Conservation (phyloP, 2,329 filamentous ascomycete species). For the Tolypocladium amazonense region DNA sequence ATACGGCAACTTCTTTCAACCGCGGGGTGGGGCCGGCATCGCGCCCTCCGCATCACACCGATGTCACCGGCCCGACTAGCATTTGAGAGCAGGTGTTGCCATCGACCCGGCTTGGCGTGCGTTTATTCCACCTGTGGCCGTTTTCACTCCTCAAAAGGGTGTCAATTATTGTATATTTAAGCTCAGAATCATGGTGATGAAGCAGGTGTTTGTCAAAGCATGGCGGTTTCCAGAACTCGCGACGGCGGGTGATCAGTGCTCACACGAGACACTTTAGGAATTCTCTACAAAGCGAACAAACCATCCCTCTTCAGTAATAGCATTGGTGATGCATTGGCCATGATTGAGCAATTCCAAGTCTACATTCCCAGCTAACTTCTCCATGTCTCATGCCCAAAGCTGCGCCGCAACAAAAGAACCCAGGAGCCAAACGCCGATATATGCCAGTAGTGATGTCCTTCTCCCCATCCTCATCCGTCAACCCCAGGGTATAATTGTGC, state of each 20-base stretch:
- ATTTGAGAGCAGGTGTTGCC: neutral
- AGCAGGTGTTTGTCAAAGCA: neutral
- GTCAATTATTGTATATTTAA: no score
- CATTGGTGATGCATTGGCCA: neutral
- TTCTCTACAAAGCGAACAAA: neutral
- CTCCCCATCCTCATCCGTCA: neutral
- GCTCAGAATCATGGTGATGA: neutral
- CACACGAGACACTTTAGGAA: neutral
- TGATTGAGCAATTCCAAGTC: neutral
- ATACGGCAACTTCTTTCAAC: neutral
- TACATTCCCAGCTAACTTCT: neutral
- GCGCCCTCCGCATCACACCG: neutral
- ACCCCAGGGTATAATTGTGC: neutral
- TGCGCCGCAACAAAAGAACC: neutral
- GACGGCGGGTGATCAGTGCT: neutral
- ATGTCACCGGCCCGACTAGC: neutral
- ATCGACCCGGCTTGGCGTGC: neutral
- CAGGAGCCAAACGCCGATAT: neutral
- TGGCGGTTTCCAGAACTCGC: neutral
- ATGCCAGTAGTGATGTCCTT: neutral
- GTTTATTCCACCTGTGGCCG: no score
- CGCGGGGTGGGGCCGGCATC: neutral
- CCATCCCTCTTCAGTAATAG: neutral
- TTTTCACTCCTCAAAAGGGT: neutral
- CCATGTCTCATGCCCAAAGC: neutral